phyloP scores from a whole-genome alignment of 2,329 filamentous ascomycete genomes.

The Keithomyces neogunnii region DNA sequence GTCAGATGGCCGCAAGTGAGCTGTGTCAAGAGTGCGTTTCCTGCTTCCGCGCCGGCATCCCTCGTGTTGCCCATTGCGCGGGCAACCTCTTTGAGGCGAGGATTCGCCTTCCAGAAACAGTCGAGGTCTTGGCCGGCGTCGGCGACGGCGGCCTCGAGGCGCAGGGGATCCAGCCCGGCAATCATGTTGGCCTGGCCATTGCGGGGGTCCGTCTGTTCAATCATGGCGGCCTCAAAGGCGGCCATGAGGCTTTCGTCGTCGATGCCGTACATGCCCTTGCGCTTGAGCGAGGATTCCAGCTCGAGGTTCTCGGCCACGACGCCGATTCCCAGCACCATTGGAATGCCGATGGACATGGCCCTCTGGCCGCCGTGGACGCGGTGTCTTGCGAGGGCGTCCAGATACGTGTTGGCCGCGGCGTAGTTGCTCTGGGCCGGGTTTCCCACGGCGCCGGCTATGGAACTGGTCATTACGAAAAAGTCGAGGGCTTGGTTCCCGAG shows the following conservation, averaged over 20 bases:
- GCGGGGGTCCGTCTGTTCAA: not conserved
- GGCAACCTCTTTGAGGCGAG: not conserved
- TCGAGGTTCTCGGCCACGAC: constrained; percentile 24
- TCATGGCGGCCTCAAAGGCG: not conserved
- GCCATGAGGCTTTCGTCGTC: not conserved
- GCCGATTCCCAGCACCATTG: constrained; percentile 19
- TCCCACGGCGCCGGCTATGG: constrained; percentile 21
- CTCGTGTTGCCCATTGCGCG: not conserved
- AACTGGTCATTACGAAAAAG: constrained; percentile 20
- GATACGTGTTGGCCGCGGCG: constrained; percentile 20
- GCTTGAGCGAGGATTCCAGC: not conserved
- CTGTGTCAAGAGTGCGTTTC: not conserved
- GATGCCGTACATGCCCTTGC: not conserved
- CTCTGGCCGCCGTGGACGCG: constrained; percentile 16
- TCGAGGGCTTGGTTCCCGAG: constrained; percentile 13
- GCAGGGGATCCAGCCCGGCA: not conserved
- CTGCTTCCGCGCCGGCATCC: not conserved
- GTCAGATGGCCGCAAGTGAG: not conserved
- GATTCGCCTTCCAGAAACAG: not conserved
- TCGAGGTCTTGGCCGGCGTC: not conserved
- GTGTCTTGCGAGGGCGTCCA: constrained; percentile 24
- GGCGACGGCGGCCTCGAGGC: not conserved
- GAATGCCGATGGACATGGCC: constrained; percentile 16
- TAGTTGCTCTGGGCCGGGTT: constrained; percentile 24
- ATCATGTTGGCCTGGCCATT: not conserved